Base-by-base conservation (phyloP, 306 rosid genomes). In the Acacia melanoxylon region DNA sequence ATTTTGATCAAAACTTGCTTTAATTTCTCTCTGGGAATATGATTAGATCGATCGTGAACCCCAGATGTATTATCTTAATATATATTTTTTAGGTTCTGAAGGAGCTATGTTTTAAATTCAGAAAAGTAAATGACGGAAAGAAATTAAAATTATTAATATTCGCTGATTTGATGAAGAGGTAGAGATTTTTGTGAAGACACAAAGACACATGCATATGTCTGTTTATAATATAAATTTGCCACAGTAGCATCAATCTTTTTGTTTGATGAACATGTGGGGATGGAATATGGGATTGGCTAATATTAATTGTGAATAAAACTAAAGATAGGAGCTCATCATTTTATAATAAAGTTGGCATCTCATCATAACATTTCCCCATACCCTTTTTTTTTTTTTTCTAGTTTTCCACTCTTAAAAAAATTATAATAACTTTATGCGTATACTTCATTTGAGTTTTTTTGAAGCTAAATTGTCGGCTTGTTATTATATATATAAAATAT, bases 361-460 rank as follows among this genome's bases (percentile, higher is more conserved):
- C 80, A 86, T 76, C 80, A 86, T 86, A 76, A 27, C 80, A 76
- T 66, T 77, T 66, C 67, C 79, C 35, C 33, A 41, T 17, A 31
- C 62, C 67, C 22, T 45, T 67, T 37, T 41, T 29, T 29, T 27
- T 45, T 67, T 37, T 9, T 49, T 35, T 54, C 22, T 15, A 15
- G 37, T 19, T 66, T 66, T 15, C 3, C 61, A 14, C 48, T 45
- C n/a, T 16, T 7, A 8, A 67, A 78, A 73, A 61, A 66, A 54
- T 19, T 70, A 84, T 59, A 24, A 15, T 65, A 15, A 29, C 65
- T 58, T 22, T 58, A 58, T 58, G 24, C 65, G 10, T 22, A 8
- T 7, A 20, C 29, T 6, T 6, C 65, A 22, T 58, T 58, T 10
- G 65, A 22, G 31, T 22, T 58, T 58, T 10, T 10, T 58, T 10